These are phyloP conservation scores for Penicillium ucsense DNA, from an alignment of 495 filamentous ascomycete genomes.

Conservation along the genomic window DNA sequence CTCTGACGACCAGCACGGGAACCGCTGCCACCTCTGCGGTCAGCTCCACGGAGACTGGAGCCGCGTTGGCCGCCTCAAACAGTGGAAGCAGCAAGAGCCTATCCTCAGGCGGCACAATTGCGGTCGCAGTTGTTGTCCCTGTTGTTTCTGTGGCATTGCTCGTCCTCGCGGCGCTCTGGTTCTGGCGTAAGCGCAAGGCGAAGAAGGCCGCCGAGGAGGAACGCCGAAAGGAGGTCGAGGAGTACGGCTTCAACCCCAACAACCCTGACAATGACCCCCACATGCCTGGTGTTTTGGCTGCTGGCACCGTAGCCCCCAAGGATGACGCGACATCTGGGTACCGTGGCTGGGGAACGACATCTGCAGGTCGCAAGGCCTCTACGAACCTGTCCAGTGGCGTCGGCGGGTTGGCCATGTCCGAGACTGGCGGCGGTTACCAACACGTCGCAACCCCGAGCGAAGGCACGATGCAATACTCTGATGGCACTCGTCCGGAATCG, in stretches of 20 bases:
- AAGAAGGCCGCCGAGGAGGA: constrained; percentile 78
- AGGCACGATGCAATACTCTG: constrained; percentile 53
- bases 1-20: constrained; percentile 4
- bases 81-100: constrained; percentile 33
- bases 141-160: constrained; percentile 82
- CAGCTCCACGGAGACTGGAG: constrained; percentile 17
- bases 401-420: constrained; percentile 60
- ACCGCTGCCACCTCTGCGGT: constrained; percentile 17
- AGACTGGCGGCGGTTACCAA: constrained; percentile 50
- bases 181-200: constrained; percentile 81
- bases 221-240: constrained; percentile 87
- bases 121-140: constrained; percentile 88
- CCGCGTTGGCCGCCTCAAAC: constrained; percentile 16
- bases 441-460: constrained; percentile 57
- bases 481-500: constrained; percentile 50
- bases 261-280: constrained; percentile 92
- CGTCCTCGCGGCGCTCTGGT: constrained; percentile 62
- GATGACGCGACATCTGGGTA: constrained; percentile 72
- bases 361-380: constrained; percentile 71
- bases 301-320: constrained; percentile 37
- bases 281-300: constrained; percentile 49
- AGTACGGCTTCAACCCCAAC: constrained; percentile 94
- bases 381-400: constrained; percentile 78
- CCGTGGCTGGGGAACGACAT: constrained; percentile 88
- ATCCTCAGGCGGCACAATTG: constrained; percentile 58